Percentiles rank a stretch among this genome's conserved stretches.
These are phyloP conservation scores for Neospermospora avenae DNA, from an alignment of 2,329 filamentous ascomycete species.

Conservation along the genomic window DNA sequence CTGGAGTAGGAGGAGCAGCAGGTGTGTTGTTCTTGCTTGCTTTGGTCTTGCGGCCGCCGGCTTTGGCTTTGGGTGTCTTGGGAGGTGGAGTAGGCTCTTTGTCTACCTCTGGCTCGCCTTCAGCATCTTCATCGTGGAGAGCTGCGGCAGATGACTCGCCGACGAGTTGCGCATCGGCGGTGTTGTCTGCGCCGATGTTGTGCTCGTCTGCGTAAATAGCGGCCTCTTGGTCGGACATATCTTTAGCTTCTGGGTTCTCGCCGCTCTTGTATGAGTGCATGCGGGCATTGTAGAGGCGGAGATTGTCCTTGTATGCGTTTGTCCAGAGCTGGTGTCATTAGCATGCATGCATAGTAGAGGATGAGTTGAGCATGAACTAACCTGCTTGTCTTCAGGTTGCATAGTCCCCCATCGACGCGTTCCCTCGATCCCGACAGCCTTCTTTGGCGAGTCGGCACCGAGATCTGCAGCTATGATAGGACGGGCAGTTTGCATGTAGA, in stretches of 20 bases:
- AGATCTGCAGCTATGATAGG: constrained; percentile 78
- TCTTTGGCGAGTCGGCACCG: constrained; percentile 71
- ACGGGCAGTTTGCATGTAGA: constrained; percentile 88
- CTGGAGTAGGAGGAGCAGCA: constrained; percentile 36
- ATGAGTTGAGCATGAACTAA: constrained; percentile 30
- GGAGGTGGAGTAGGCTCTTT: constrained; percentile 43
- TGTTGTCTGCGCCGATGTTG: constrained; percentile 49
- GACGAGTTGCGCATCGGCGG: constrained; percentile 40
- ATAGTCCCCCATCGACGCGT: constrained; percentile 83
- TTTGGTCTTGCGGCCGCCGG: constrained; percentile 38
- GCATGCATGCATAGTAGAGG: constrained; percentile 9
- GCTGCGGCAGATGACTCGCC: constrained; percentile 46
- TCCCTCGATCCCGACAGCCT: constrained; percentile 83
- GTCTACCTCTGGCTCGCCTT: constrained; percentile 39
- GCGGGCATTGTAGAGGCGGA: constrained; percentile 62
- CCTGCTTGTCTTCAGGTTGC: constrained; percentile 66
- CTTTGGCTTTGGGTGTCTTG: constrained; percentile 55
- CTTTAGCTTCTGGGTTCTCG: constrained; percentile 55
- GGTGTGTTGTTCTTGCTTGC: constrained; percentile 27
- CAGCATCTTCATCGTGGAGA: constrained; percentile 33
- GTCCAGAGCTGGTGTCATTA: constrained; percentile 48
- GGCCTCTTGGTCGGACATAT: constrained; percentile 60
- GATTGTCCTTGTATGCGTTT: constrained; percentile 64
- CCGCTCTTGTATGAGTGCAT: constrained; percentile 59
- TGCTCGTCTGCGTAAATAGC: constrained; percentile 57